Percentiles rank a stretch among this genome's conserved stretches.
Conservation (phyloP, 306 rosid species). For the Urtica urens region DNA sequence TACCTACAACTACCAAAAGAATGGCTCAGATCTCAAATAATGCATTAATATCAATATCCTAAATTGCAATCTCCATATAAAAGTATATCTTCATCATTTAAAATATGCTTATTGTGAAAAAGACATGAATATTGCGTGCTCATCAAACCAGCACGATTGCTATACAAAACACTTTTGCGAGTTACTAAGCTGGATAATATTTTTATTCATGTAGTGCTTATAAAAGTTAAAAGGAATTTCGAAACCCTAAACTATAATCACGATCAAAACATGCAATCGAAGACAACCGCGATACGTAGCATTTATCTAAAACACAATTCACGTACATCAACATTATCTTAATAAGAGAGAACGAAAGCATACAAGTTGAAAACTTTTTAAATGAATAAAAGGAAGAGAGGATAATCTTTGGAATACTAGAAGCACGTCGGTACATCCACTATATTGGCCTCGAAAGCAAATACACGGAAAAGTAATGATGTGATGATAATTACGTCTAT, state of each 20-base stretch:
- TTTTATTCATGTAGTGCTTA: too few relatives aligned
- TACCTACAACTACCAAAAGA: too few relatives aligned
- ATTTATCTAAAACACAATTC: neutral
- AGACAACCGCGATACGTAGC: neutral
- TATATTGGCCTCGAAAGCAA: conserved; percentile 1
- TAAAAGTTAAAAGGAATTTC: too few relatives aligned
- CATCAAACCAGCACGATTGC: neutral
- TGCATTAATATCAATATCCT: too few relatives aligned
- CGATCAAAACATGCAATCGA: too few relatives aligned
- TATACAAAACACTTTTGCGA: neutral
- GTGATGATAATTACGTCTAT: conserved; percentile 6
- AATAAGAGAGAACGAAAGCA: neutral
- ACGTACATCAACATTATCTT: neutral
- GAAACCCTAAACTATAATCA: too few relatives aligned
- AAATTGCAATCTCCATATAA: too few relatives aligned
- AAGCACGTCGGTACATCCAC: conserved; percentile 1
- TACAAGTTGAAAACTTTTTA: neutral
- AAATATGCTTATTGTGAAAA: too few relatives aligned
- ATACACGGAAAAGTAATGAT: neutral
- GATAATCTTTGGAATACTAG: conserved; percentile 8
- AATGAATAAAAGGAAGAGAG: neutral
- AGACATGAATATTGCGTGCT: neutral
- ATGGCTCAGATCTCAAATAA: too few relatives aligned
- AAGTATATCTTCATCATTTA: too few relatives aligned
- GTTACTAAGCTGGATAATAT: neutral